Percentiles rank a stretch among this genome's conserved stretches.
phyloP scores from a whole-genome alignment of 1,139 yeast species.

The Arxiozyma slooffiae region DNA sequence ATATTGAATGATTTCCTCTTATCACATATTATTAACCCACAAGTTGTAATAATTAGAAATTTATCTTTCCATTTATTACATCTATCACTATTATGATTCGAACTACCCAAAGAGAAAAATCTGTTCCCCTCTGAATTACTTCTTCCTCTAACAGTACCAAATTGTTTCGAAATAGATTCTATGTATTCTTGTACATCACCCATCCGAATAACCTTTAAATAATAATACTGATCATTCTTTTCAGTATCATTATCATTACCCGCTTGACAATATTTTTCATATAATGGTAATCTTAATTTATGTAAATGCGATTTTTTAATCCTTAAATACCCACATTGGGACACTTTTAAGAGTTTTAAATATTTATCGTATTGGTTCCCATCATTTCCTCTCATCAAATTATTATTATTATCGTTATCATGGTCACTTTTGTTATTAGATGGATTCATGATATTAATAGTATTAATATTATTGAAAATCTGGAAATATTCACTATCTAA shows the following conservation, averaged over 20 bases:
- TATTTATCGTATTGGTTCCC: slow-evolving; percentile 17
- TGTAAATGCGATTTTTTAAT: slow-evolving; percentile 15
- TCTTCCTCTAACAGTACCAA: neutral
- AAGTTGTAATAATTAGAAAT: slow-evolving; percentile 36
- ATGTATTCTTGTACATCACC: slow-evolving; percentile 20
- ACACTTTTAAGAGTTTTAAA: slow-evolving; percentile 19
- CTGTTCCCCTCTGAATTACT: slow-evolving; percentile 29
- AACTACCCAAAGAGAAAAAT: neutral
- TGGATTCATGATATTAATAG: neutral
- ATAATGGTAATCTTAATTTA: slow-evolving; percentile 13
- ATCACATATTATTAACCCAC: slow-evolving; percentile 39
- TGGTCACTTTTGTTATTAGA: neutral
- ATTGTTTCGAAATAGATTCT: neutral
- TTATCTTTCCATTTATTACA: slow-evolving; percentile 34
- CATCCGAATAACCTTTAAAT: slow-evolving; percentile 27
- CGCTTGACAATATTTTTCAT: slow-evolving; percentile 2
- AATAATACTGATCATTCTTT: slow-evolving; percentile 11
- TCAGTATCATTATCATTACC: slow-evolving; percentile 14
- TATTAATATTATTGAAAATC: neutral
- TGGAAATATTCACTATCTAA: neutral
- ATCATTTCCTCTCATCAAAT: neutral
- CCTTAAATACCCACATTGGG: slow-evolving; percentile 27
- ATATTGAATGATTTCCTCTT: slow-evolving; percentile 21
- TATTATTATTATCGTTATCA: no score
- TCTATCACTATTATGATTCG: slow-evolving; percentile 8